A percentile compares a stretch with the other conserved stretches of the same genome.
phyloP scores from a whole-genome alignment of 805 yeast species.

The Tetrapisispora namnaoensis region DNA sequence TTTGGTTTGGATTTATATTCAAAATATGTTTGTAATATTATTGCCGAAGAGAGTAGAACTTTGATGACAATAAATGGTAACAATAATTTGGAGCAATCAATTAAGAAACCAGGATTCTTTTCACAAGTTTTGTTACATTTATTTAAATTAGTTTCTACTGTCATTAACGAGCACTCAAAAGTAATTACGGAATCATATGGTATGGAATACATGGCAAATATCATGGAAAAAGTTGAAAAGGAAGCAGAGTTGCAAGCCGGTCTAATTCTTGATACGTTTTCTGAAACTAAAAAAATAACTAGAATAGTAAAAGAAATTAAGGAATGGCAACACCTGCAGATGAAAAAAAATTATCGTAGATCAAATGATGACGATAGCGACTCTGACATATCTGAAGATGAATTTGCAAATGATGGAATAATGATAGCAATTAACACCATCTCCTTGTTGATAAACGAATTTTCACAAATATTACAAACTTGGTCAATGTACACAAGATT shows the following conservation, averaged over 20 bases:
- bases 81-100: conserved; percentile 21
- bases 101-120: conserved; percentile 30
- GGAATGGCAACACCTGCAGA: conserved; percentile 7
- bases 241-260: conserved; percentile 94
- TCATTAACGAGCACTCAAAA: conserved; percentile 77
- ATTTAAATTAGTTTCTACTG: conserved; percentile 75
- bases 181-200: conserved; percentile 72
- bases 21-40: conserved; percentile 73
- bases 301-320: conserved; percentile 39
- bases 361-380: conserved; percentile 10
- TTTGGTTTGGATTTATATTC: conserved; percentile 76
- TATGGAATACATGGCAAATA: conserved; percentile 45
- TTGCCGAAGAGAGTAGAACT: conserved; percentile 66
- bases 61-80: conserved; percentile 35
- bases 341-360: conserved; percentile 1
- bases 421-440: conserved; percentile 7
- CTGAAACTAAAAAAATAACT: conserved; percentile 59
- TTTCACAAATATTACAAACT: conserved; percentile 67
- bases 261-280: conserved; percentile 73
- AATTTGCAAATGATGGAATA: conserved; percentile 25
- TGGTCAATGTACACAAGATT: conserved; percentile 79
- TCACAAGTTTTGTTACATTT: conserved; percentile 55
- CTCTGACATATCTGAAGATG: conserved; percentile 20
- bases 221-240: conserved; percentile 63
- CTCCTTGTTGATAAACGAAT: conserved; percentile 44